phyloP scores from a whole-genome alignment of 768 basidiomycete genomes.

The Hortiboletus campestris region DNA sequence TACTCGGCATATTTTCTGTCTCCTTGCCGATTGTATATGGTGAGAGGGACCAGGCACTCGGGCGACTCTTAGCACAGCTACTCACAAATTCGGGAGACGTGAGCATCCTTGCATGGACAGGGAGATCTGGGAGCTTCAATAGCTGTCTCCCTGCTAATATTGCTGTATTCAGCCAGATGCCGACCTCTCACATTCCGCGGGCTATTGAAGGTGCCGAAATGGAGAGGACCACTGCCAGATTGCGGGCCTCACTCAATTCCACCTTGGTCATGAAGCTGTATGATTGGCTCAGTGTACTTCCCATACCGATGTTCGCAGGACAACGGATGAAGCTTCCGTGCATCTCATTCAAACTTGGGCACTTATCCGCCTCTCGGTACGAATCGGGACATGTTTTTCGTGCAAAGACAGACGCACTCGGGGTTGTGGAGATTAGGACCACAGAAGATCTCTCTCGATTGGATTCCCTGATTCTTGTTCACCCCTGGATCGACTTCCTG shows the following conservation, averaged over 20 bases:
- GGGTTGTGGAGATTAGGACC: slow-evolving; percentile 2
- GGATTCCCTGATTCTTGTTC: neutral
- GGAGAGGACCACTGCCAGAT: neutral
- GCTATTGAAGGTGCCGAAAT: neutral
- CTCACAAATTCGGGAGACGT: neutral
- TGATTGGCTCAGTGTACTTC: neutral
- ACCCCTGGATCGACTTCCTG: neutral
- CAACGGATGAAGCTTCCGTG: slow-evolving; percentile 8
- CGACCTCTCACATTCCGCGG: neutral
- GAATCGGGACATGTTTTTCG: neutral
- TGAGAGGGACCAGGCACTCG: no score
- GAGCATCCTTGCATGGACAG: neutral
- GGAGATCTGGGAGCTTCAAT: neutral
- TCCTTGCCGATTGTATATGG: no score
- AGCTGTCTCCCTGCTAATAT: neutral
- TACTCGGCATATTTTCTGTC: no score
- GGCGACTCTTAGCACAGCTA: no score
- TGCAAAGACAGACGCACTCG: neutral
- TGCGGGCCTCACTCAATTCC: neutral
- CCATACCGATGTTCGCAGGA: neutral
- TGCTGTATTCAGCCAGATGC: neutral
- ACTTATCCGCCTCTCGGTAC: neutral
- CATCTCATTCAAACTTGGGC: neutral
- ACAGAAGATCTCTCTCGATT: no score
- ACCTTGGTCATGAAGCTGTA: neutral